Conservation (phyloP, 768 basidiomycete species). For the Termitomyces sp. region DNA sequence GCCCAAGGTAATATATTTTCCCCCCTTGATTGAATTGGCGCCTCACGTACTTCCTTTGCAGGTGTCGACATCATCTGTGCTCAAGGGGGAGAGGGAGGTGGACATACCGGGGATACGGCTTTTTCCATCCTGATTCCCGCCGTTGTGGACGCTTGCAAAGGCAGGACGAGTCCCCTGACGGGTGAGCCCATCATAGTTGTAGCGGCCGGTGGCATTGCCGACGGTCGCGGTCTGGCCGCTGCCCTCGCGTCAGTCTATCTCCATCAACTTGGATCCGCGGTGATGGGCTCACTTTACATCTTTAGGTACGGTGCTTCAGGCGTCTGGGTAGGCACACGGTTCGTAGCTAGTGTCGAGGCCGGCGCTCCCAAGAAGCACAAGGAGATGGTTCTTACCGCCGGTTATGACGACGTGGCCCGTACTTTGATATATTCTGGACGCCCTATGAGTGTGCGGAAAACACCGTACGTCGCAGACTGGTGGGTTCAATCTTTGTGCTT, state of each 20-base stretch:
- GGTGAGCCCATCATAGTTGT: conserved; percentile 73
- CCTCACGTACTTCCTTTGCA: conserved; percentile 11
- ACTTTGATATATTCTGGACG: conserved; percentile 76
- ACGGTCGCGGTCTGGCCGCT: conserved; percentile 76
- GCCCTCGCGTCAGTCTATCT: conserved; percentile 48
- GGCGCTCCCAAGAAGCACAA: conserved; percentile 74
- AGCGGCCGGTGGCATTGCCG: conserved; percentile 81
- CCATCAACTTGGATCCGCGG: neutral
- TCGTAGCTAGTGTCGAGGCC: conserved; percentile 78
- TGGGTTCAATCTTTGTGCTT: conserved; percentile 19
- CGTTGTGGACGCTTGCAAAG: conserved; percentile 72
- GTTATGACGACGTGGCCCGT: conserved; percentile 68
- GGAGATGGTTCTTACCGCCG: conserved; percentile 57
- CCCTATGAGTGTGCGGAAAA: conserved; percentile 77
- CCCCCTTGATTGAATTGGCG: neutral
- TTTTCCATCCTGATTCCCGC: conserved; percentile 81
- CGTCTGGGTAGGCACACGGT: conserved; percentile 87
- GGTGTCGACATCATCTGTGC: conserved; percentile 92
- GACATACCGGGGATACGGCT: conserved; percentile 80
- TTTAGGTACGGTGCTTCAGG: conserved; percentile 73
- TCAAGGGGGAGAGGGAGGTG: conserved; percentile 84
- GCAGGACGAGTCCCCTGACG: conserved; percentile 67
- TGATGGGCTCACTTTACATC: neutral
- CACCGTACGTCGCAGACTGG: conserved; percentile 75
- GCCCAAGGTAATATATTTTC: conserved; percentile 45